Conservation (phyloP, 305 asterid genomes). For the Fraxinus greggii region DNA sequence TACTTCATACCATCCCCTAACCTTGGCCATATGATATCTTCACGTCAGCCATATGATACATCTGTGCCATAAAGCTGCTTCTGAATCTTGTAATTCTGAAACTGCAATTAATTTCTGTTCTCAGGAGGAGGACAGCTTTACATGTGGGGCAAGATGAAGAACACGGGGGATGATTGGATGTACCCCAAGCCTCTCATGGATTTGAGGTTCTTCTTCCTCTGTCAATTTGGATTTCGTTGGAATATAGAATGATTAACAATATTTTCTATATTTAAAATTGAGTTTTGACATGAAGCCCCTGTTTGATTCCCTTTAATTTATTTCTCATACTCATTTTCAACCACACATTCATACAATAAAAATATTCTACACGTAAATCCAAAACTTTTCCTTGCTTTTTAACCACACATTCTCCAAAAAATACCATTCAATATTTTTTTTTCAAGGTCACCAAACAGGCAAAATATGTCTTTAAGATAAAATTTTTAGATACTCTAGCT, state of each 20-base stretch:
- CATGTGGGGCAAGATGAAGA: constrained; percentile 99
- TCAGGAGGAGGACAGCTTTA: constrained; percentile 98
- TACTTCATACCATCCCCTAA: not conserved
- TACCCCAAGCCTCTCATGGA: constrained; percentile 98
- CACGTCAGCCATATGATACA: not conserved
- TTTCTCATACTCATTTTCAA: too few relatives aligned
- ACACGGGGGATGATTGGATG: constrained; percentile 96
- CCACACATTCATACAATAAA: too few relatives aligned
- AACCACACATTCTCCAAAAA: too few relatives aligned
- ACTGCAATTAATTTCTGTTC: not conserved
- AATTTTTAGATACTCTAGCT: not conserved
- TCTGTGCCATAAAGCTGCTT: not conserved
- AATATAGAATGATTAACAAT: not conserved
- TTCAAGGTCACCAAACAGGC: too few relatives aligned
- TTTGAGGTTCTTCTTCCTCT: constrained; percentile 58
- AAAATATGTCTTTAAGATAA: not conserved
- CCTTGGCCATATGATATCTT: not conserved
- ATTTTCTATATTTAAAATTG: not conserved
- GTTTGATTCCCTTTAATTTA: too few relatives aligned
- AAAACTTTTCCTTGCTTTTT: too few relatives aligned
- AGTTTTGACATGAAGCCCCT: not conserved
- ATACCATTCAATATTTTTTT: too few relatives aligned
- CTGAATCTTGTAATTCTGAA: constrained; percentile 14
- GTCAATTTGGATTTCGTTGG: constrained; percentile 21
- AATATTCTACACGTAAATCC: too few relatives aligned